phyloP scores from a whole-genome alignment of 106 monocot species.

The Dioscorea alata region DNA sequence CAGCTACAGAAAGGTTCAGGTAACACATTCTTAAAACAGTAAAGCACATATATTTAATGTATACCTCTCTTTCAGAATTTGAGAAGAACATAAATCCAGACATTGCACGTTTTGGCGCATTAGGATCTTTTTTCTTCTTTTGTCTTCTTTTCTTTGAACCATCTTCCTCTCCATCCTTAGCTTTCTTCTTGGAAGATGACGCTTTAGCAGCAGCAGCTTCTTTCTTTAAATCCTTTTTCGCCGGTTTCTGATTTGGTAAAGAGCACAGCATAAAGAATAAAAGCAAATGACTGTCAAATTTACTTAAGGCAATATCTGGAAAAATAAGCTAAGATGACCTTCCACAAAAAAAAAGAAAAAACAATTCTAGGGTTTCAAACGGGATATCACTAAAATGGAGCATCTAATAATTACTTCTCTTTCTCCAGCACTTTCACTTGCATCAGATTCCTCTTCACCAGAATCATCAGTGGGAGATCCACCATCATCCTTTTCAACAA shows the following conservation, averaged over 20 bases:
- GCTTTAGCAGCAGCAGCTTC: constrained; percentile 49
- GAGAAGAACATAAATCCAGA: constrained; percentile 97
- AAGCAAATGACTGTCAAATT: no score
- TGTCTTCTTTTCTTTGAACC: constrained; percentile 62
- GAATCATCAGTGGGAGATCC: constrained; percentile 97
- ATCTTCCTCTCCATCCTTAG: constrained; percentile 72
- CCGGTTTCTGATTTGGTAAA: constrained; percentile 44
- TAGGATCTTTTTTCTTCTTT: constrained; percentile 97
- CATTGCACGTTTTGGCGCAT: constrained; percentile 96
- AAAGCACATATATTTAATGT: no score
- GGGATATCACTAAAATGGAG: background rate
- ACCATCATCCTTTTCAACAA: constrained; percentile 93
- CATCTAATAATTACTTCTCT: constrained; percentile 41
- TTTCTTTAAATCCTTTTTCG: constrained; percentile 56
- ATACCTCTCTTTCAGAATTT: constrained; percentile 88
- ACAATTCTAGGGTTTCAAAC: no score
- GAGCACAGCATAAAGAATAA: no score
- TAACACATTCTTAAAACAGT: no score
- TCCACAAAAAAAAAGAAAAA: no score
- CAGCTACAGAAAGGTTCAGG: no score
- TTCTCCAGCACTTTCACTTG: constrained; percentile 74
- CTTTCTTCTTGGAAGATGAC: constrained; percentile 51
- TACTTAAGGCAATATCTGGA: no score
- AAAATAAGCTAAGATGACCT: no score
- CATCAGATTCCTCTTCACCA: constrained; percentile 77